Base-by-base conservation (phyloP, 2,329 filamentous ascomycete species). In the Paecilomyces niveus region DNA sequence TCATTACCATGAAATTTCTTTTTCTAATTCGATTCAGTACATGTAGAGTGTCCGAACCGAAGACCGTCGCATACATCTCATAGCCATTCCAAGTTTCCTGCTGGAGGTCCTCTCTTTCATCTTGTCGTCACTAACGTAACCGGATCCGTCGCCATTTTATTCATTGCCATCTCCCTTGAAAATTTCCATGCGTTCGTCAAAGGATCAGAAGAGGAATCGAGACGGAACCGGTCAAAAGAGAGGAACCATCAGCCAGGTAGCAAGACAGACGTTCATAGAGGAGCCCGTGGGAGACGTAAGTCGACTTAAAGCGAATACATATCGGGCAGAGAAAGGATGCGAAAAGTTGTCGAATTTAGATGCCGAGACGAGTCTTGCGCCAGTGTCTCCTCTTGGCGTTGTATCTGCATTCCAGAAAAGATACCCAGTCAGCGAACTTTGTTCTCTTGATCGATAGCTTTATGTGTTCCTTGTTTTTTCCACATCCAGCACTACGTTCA, bases 381-480 rank as follows among this genome's bases (percentile, higher is more conserved):
- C 94, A 99, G 81, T 99, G 94, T 83, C 94, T 90, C 82, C 94
- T 86, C 90, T 99, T 99, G 76, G 94, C 92, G 85, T 99, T 99
- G 89, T 99, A 99, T 84, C 94, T 99, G 78, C 72, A 31, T 22
- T 18, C 22, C 15, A 15, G 29, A 18, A 13, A 53, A 15, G 11
- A 4, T 26, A 7, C 7, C 51, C 51, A 51, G 51, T 53, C 51
- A 35, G 53, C 18, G 35, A 21, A 13, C 35, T 39, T 21, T 45
- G 7, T 29, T 29, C 26, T 21, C n/a, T 45, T n/a, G 10, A 11
- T 33, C 32, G 8, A 13, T 33, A 11, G 39, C 21, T n/a, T 45
- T 8, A n/a, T 18, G 1, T 45, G 15, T 18, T 5, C 9, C 4
- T 39, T 18, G 29, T 58, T 22, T 51, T 53, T 52, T 52, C 15